Evolutionary conservation across 805 yeast species (phyloP).

Genomic region (Teunomyces pallodes): DNA sequence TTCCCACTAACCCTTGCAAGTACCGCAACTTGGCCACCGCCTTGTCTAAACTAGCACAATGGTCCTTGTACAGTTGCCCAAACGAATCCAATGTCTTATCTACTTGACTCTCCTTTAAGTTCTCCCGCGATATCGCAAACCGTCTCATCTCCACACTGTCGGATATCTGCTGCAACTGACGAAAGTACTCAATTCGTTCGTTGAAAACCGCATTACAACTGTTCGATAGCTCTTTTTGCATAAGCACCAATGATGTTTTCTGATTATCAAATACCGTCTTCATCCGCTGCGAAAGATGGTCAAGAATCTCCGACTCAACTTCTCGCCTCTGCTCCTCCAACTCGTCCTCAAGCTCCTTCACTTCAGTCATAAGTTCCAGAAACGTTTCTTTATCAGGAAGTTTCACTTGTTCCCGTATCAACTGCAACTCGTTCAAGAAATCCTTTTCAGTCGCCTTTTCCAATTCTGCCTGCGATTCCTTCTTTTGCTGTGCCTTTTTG

Average conservation of each 20-base stretch:
- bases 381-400: slow-evolving; percentile 31
- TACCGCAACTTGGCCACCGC: slow-evolving; percentile 36
- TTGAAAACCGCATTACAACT: slow-evolving; percentile 68
- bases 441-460: slow-evolving; percentile 24
- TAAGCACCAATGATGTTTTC: slow-evolving; percentile 34
- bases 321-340: slow-evolving; percentile 17
- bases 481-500: slow-evolving; percentile 18
- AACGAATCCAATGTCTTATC: neutral
- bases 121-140: slow-evolving; percentile 31
- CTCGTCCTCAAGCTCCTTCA: slow-evolving; percentile 27
- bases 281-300: slow-evolving; percentile 18
- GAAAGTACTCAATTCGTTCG: slow-evolving; percentile 76
- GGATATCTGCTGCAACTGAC: slow-evolving; percentile 80
- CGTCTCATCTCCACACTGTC: slow-evolving; percentile 59
- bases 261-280: slow-evolving; percentile 42
- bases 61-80: neutral
- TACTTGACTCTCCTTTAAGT: slow-evolving; percentile 17
- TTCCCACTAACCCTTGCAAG: slow-evolving; percentile 23
- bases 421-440: slow-evolving; percentile 23
- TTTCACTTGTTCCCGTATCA: slow-evolving; percentile 20
- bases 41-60: slow-evolving; percentile 21
- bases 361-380: slow-evolving; percentile 29
- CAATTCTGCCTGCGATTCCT: slow-evolving; percentile 21
- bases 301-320: slow-evolving; percentile 19
- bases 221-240: slow-evolving; percentile 50